Base-by-base conservation (phyloP, 2,329 filamentous ascomycete genomes). In the Arthrobotrys megalospora region DNA sequence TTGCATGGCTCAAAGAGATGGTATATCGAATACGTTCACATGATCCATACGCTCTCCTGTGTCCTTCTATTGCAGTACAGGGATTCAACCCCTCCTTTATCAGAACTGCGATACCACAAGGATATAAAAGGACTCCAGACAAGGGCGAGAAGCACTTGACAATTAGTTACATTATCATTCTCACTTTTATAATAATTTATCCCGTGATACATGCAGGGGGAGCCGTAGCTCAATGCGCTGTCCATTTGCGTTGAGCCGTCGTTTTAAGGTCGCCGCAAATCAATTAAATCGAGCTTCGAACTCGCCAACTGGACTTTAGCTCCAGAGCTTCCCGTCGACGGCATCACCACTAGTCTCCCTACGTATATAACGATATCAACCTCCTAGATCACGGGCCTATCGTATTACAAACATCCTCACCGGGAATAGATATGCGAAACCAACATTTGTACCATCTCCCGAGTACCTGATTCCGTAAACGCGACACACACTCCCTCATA, bases 391-490 rank as follows among this genome's bases (percentile, higher is more conserved):
- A n/a, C 55, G 52, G 50, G 34, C 6, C 12, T 16, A 36, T 34
- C 43, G 28, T 19, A 50, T 6, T 47, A 47, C 21, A 21, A 16
- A 4, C 36, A 48, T 38, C 11, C 36, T 52, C 21, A 6, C 52
- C 28, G 41, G 34, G 43, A 21, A 63, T 45, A 60, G 62, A 67
- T 52, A 62, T 67, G 70, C 63, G 19, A 67, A 21, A 48, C 63
- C 34, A 36, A 60, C 41, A 11, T 36, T 60, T 58, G 48, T 16
- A 63, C 28, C 43, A 43, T 52, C 63, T 62, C 21, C 50, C 38
- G 50, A 73, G 38, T 36, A 64, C 48, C 48, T 72, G 60, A 72
- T 72, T 58, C 50, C 21, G 43, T 14, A 63, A 75, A 75, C 70
- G 63, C 63, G 63, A 75, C 63, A 60, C 63, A 60, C 48, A 58